Conservation (phyloP, 805 yeast species). For the Ogataea sp. region DNA sequence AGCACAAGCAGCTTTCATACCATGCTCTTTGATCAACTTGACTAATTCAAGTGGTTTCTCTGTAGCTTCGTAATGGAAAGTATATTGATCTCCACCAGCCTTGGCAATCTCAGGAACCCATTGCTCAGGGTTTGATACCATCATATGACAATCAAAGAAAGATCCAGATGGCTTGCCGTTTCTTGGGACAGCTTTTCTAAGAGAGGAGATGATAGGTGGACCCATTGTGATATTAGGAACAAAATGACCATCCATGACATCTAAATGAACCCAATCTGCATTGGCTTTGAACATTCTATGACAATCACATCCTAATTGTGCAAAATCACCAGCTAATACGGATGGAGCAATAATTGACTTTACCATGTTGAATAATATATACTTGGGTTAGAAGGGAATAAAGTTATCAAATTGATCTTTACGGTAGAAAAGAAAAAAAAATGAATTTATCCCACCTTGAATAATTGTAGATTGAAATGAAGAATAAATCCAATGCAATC, state of each 20-base stretch:
- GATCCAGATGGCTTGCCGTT: constrained; percentile 3
- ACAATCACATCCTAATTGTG: constrained; percentile 84
- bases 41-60: constrained; percentile 68
- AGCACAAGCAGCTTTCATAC: constrained; percentile 93
- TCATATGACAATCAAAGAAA: constrained; percentile 95
- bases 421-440: too few relatives aligned
- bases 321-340: constrained; percentile 85
- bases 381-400: too few relatives aligned
- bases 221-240: constrained; percentile 96
- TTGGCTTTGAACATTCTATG: constrained; percentile 68
- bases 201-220: constrained; percentile 74
- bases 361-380: too few relatives aligned
- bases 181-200: constrained; percentile 72
- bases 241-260: constrained; percentile 98
- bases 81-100: constrained; percentile 93
- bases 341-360: constrained; percentile 89
- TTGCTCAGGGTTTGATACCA: constrained; percentile 86
- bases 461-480: too few relatives aligned
- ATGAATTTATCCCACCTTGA: too few relatives aligned
- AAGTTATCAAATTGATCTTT: too few relatives aligned
- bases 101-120: constrained; percentile 92
- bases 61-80: constrained; percentile 93
- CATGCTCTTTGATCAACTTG: constrained; percentile 63
- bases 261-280: constrained; percentile 97
- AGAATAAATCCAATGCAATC: too few relatives aligned